Evolutionary conservation across 306 rosid genomes (phyloP), one percentile per base, ranked within the genome.

Genomic region (Fragaria vesca): DNA sequence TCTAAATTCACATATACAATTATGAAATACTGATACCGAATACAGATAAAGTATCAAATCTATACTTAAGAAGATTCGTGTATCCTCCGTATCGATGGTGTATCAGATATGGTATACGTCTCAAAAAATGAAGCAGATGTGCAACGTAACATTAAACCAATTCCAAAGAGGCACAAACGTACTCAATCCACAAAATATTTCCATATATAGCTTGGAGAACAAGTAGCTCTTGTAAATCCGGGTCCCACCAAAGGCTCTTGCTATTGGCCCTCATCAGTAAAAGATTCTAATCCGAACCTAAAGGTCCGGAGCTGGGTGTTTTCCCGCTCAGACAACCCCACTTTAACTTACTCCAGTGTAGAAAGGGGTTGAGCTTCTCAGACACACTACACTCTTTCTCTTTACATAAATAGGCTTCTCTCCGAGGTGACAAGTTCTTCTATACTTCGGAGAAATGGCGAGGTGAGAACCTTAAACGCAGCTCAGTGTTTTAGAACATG

Each of bases 291-390:
- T 6, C 34, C 77, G 70, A 72, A 67, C 15, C 88, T 34, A 2
- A 79, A 79, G 89, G 72, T 17, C 66, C 71, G 83, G 75, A 4
- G 8, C 68, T 43, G 71, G 77, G 66, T 74, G 80, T 66, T 36
- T 93, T 93, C 95, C 98, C 98, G 93, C 98, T 85, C 90, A n/a
- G 62, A 55, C 57, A 51, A 6, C 68, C 16, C 30, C 42, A 13
- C 48, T 71, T 78, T 68, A 66, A 52, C 87, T 84, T 77, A 69
- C 15, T 71, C 76, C 42, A 47, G 76, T 80, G 78, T 67, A 77
- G 86, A 72, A 79, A 30, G 34, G 52, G 58, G 6, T 4, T 47
- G 34, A 72, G 77, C 79, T 60, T 80, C 67, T 26, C n/a, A 34
- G 66, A 34, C 65, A 11, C 73, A 12, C 46, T 34, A 50, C 66